Evolutionary conservation across 2,329 filamentous ascomycete species (phyloP), one percentile per base, ranked within the genome.

Genomic region (Cladosporium sp.): DNA sequence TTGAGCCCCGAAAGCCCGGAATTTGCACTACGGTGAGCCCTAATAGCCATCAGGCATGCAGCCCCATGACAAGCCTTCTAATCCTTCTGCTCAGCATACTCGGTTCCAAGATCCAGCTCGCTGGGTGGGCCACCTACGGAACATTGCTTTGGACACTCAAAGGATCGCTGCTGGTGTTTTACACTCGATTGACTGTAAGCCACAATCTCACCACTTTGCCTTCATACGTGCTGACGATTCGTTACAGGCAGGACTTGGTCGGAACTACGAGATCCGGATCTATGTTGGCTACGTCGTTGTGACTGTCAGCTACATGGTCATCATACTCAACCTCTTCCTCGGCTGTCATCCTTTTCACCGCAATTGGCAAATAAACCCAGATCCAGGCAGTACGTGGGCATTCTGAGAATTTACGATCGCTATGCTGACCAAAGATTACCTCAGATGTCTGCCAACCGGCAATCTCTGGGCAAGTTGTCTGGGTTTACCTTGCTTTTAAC

Each of bases 181-280:
- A 50, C n/a, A 50, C 48, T 11, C 40, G 48, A 2, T 34, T 50
- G 18, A 50, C 48, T 13, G 48, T 50, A 38, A n/a, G 35, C n/a
- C 22, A 28, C 22, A 14, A 9, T 8, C 8, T 38, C 13, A 1
- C 16, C 9, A 38, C 10, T 8, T n/a, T 5, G 32, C 3, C 7
- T 13, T 34, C 8, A 11, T 19, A 4, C 5, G 19, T 5, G 37
- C 48, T 50, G 7, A 50, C n/a, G 1, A 9, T 6, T 9, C 33
- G 3, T 18, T 10, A 7, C 40, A 50, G 48, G 48, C 48, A 8
- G 48, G 48, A 1, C 8, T 50, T 13, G 48, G 48, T 16, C 32
- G 48, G 13, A 11, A 43, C 48, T 50, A 50, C n/a, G 48, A 50
- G 18, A 50, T 50, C 33, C 48, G 48, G 11, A 50, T 50, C 18